Percentiles rank a stretch among this genome's conserved stretches.
Evolutionary conservation across 1,284 basidiomycete genomes (phyloP).

Genomic region (Entoloma clypeatum): DNA sequence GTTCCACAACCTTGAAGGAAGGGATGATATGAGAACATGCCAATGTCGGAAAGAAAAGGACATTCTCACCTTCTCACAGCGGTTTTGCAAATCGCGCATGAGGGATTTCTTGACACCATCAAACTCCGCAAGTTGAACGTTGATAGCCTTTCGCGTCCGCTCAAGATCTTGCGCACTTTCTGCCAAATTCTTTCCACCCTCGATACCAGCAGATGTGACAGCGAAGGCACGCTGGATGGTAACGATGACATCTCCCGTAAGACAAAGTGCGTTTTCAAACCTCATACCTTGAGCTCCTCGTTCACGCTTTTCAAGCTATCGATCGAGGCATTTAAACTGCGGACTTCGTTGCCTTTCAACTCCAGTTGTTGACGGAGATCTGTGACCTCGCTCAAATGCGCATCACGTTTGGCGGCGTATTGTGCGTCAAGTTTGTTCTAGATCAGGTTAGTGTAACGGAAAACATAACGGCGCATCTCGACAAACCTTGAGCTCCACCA

Average conservation of each 20-base stretch:
- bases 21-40: slow-evolving; percentile 12
- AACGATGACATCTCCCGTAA: slow-evolving; percentile 12
- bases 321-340: slow-evolving; percentile 80
- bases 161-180: slow-evolving; percentile 98
- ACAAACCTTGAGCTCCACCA: slow-evolving; percentile 86
- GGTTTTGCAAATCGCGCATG: slow-evolving; percentile 98
- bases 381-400: slow-evolving; percentile 81
- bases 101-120: slow-evolving; percentile 98
- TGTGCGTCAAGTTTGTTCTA: slow-evolving; percentile 93
- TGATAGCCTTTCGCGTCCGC: slow-evolving; percentile 94
- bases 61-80: slow-evolving; percentile 89
- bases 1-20: slow-evolving; percentile 82
- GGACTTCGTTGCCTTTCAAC: slow-evolving; percentile 81
- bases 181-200: slow-evolving; percentile 93
- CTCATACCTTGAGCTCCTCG: slow-evolving; percentile 92
- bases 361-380: slow-evolving; percentile 93
- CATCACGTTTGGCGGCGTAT: slow-evolving; percentile 89
- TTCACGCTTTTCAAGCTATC: slow-evolving; percentile 96
- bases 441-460: slow-evolving; percentile 15
- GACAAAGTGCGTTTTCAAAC: slow-evolving; percentile 6
- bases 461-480: slow-evolving; percentile 13
- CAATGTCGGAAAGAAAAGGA: slow-evolving; percentile 12
- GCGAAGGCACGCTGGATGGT: slow-evolving; percentile 83
- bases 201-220: slow-evolving; percentile 93
- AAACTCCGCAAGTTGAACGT: slow-evolving; percentile 96